Conservation (phyloP, 164 flowering plant genomes). For the Stephania cephalantha region DNA sequence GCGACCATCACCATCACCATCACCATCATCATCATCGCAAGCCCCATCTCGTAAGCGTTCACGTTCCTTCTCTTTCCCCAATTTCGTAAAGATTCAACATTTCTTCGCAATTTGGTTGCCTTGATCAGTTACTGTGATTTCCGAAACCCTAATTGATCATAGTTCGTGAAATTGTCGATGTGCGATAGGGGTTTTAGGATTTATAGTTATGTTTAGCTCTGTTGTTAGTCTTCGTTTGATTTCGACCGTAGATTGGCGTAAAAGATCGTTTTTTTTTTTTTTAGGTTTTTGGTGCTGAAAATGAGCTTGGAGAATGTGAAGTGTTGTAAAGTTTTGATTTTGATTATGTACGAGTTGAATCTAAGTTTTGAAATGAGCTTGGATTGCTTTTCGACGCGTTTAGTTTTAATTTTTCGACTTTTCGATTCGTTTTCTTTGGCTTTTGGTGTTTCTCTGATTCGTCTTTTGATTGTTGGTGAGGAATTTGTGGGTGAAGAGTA, state of each 20-base stretch:
- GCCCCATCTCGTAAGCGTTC: background rate
- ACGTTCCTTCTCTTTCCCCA: background rate
- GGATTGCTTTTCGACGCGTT: background rate
- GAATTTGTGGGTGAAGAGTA: too few species aligned
- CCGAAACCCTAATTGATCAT: background rate
- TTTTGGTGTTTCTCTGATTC: too few species aligned
- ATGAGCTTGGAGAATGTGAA: background rate
- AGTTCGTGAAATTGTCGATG: background rate
- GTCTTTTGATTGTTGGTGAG: too few species aligned
- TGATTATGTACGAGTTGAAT: background rate
- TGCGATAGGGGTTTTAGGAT: background rate
- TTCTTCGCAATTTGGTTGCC: background rate
- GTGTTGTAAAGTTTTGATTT: background rate
- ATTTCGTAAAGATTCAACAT: background rate
- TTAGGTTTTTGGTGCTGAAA: background rate
- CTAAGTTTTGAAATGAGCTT: background rate
- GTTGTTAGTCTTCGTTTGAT: background rate
- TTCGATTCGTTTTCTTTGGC: too few species aligned
- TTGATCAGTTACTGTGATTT: background rate
- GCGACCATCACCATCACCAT: slow-evolving; percentile 11
- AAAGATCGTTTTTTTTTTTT: background rate
- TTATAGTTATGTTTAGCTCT: background rate
- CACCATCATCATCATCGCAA: too few species aligned
- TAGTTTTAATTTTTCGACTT: too few species aligned
- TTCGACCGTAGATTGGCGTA: background rate